Conservation (phyloP, 164 flowering plant genomes). For the Magnolia changhungtana region DNA sequence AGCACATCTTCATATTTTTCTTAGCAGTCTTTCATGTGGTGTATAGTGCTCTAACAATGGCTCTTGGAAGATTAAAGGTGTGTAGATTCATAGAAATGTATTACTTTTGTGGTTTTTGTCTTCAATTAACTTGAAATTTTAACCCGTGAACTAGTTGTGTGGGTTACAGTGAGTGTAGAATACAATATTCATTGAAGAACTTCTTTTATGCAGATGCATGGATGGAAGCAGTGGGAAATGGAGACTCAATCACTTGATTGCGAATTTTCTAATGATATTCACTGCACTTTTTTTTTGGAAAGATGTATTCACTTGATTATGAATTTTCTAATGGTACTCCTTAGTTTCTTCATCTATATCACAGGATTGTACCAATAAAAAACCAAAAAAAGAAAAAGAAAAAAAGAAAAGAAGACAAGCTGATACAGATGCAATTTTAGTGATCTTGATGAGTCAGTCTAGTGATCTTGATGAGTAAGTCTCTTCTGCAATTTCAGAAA, state of each 20-base stretch:
- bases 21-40: constrained; percentile 79
- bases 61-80: constrained; percentile 92
- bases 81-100: background rate
- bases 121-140: constrained; percentile 1
- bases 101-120: background rate
- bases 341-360: too few relatives aligned
- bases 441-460: too few relatives aligned
- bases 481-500: too few relatives aligned
- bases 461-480: too few relatives aligned
- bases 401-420: too few relatives aligned
- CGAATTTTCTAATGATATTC: constrained; percentile 74
- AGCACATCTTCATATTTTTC: constrained; percentile 95
- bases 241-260: constrained; percentile 63
- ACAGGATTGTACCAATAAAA: too few relatives aligned
- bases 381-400: too few relatives aligned
- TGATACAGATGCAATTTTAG: too few relatives aligned
- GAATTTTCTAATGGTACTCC: too few relatives aligned
- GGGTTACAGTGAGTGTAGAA: background rate
- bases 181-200: background rate
- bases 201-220: constrained; percentile 59
- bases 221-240: constrained; percentile 91
- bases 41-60: constrained; percentile 72
- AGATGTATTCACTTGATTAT: background rate
- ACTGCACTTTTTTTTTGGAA: background rate
- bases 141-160: background rate